Evolutionary conservation across 768 basidiomycete species (phyloP).

Genomic region (Postia placenta): DNA sequence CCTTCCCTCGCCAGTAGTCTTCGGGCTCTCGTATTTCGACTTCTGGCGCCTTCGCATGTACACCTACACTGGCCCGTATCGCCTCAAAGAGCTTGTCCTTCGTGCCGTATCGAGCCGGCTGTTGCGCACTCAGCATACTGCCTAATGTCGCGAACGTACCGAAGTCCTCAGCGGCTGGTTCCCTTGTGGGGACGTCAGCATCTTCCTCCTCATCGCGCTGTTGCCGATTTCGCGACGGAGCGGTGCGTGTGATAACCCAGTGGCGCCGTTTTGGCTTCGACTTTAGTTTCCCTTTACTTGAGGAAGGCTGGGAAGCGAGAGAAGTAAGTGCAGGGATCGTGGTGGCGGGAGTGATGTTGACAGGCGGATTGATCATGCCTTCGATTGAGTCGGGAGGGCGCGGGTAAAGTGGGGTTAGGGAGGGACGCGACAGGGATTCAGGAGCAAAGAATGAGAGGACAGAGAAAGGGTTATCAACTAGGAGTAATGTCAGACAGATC

Average conservation of each 20-base stretch:
- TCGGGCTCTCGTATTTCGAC: slow-evolving; percentile 1
- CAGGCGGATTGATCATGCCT: slow-evolving; percentile 22
- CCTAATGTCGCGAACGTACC: slow-evolving; percentile 54
- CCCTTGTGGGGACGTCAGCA: slow-evolving; percentile 35
- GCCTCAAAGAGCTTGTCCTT: slow-evolving; percentile 23
- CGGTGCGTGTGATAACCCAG: slow-evolving; percentile 55
- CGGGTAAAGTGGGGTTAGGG: slow-evolving; percentile 52
- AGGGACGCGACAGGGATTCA: slow-evolving; percentile 49
- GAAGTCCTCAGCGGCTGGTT: slow-evolving; percentile 51
- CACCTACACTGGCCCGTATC: slow-evolving; percentile 16
- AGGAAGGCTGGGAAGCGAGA: slow-evolving; percentile 6
- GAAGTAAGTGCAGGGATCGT: slow-evolving; percentile 10
- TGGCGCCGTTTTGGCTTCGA: slow-evolving; percentile 40
- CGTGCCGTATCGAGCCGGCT: slow-evolving; percentile 19
- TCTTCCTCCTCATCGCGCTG: slow-evolving; percentile 50
- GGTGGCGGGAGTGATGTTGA: slow-evolving; percentile 11
- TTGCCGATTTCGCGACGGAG: slow-evolving; percentile 38
- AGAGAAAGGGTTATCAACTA: slow-evolving; percentile 78
- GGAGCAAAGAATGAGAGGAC: slow-evolving; percentile 58
- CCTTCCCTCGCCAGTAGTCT: slow-evolving; percentile 44
- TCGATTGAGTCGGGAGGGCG: slow-evolving; percentile 25
- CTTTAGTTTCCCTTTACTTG: background rate
- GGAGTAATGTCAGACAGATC: background rate
- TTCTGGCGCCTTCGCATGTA: slow-evolving; percentile 1
- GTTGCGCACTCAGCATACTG: slow-evolving; percentile 28